Percentiles rank a stretch among this genome's conserved stretches.
These are phyloP conservation scores for Trifolium subterraneum DNA, from an alignment of 306 rosid genomes.

Conservation along the genomic window DNA sequence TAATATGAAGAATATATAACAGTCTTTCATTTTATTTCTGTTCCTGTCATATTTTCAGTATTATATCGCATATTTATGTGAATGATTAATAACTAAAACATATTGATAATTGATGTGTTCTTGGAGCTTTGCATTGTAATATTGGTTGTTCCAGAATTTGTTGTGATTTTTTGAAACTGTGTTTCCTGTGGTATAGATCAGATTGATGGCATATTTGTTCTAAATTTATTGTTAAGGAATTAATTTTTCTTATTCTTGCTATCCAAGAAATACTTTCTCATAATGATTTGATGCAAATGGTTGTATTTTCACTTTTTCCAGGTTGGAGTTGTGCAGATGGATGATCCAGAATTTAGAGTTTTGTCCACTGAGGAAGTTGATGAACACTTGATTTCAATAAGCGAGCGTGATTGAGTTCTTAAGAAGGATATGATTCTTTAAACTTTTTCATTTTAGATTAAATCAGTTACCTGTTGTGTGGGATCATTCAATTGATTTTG, in stretches of 20 bases:
- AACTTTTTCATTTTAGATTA: slow-evolving; percentile 28
- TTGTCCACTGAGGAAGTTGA: slow-evolving; percentile 86
- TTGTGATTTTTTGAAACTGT: background rate
- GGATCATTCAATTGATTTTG: slow-evolving; percentile 18
- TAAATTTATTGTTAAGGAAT: background rate
- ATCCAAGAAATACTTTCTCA: background rate
- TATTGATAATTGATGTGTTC: background rate
- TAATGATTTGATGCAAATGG: slow-evolving; percentile 11
- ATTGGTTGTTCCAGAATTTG: background rate
- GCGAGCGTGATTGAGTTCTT: slow-evolving; percentile 85
- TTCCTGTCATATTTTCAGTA: background rate
- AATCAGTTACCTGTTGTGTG: slow-evolving; percentile 22
- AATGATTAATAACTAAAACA: background rate
- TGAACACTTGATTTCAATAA: slow-evolving; percentile 96
- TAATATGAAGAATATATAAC: background rate
- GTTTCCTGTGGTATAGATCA: background rate
- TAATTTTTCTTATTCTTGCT: background rate
- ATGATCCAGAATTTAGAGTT: slow-evolving; percentile 75
- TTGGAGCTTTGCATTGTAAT: background rate
- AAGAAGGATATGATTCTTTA: slow-evolving; percentile 28
- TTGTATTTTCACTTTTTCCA: slow-evolving; percentile 40
- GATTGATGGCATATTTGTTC: background rate
- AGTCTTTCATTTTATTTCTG: background rate
- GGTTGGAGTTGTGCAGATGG: slow-evolving; percentile 92
- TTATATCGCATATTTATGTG: background rate